Evolutionary conservation across 2,329 filamentous ascomycete species (phyloP).

Genomic region (Paracorniculantispora psalliotae): DNA sequence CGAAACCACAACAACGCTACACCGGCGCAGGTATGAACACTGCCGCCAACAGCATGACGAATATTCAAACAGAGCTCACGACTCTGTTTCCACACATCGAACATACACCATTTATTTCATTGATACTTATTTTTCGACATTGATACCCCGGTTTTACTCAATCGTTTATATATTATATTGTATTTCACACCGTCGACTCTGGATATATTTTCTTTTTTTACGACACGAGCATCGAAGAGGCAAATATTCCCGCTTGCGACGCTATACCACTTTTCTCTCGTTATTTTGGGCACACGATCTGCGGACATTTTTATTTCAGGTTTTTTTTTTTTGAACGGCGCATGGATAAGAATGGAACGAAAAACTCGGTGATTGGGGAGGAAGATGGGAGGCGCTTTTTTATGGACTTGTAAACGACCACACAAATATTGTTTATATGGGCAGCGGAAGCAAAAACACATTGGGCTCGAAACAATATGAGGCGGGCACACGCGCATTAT

Average conservation of each 20-base stretch:
- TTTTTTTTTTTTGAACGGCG: conserved; percentile 5
- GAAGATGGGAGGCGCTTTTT: neutral
- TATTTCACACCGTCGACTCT: conserved; percentile 10
- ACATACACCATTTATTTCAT: conserved; percentile 20
- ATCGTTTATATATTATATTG: conserved; percentile 12
- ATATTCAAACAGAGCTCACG: conserved; percentile 5
- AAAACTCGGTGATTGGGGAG: neutral
- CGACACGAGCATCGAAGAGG: conserved; percentile 3
- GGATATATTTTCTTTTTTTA: conserved; percentile 13
- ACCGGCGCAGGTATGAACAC: conserved; percentile 18
- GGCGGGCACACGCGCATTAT: neutral
- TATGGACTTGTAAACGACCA: neutral
- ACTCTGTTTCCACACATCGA: neutral
- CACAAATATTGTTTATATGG: neutral
- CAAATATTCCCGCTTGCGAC: neutral
- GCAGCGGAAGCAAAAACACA: neutral
- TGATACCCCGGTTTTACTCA: conserved; percentile 15
- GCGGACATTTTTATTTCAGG: neutral
- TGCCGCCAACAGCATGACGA: neutral
- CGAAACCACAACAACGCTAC: conserved; percentile 29
- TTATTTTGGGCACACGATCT: conserved; percentile 9
- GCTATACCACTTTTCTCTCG: neutral
- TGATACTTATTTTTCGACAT: conserved; percentile 16
- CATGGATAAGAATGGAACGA: neutral
- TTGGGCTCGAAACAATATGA: neutral